Percentiles rank a stretch among this genome's conserved stretches.
phyloP scores from a whole-genome alignment of 1,284 basidiomycete species.

The Testicularia cyperi region DNA sequence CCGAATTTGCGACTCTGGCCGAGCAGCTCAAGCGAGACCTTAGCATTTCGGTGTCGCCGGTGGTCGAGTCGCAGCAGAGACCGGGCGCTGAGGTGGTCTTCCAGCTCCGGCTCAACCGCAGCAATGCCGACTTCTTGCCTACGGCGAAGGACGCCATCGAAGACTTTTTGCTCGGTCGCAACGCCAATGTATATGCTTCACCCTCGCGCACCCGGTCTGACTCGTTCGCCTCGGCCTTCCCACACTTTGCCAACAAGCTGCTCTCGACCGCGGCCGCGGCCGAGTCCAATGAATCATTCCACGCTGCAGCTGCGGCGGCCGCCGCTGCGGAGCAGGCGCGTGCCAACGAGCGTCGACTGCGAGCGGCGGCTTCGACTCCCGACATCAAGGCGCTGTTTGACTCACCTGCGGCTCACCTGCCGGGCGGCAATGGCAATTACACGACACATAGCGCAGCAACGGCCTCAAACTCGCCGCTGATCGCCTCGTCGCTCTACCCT shows the following conservation, averaged over 20 bases:
- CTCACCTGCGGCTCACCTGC: conserved; percentile 52
- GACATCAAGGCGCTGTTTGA: conserved; percentile 93
- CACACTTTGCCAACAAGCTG: conserved; percentile 94
- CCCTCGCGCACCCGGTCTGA: conserved; percentile 68
- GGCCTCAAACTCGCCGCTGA: conserved; percentile 41
- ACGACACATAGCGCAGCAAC: conserved; percentile 12
- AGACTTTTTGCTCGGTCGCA: conserved; percentile 82
- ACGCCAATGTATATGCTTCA: conserved; percentile 63
- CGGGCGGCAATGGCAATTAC: conserved; percentile 63
- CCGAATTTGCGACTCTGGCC: conserved; percentile 78
- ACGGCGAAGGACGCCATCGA: conserved; percentile 89
- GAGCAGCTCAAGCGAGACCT: conserved; percentile 91
- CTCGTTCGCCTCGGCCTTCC: conserved; percentile 90
- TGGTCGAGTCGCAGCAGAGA: conserved; percentile 61
- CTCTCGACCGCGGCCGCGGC: conserved; percentile 43
- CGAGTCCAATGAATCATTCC: conserved; percentile 52
- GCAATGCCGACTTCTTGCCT: conserved; percentile 73
- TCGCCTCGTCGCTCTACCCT: conserved; percentile 50
- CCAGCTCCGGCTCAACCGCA: conserved; percentile 91
- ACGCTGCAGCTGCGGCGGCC: conserved; percentile 25
- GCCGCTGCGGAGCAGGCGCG: conserved; percentile 60
- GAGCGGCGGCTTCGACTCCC: conserved; percentile 81
- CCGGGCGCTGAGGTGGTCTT: conserved; percentile 72
- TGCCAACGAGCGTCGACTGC: conserved; percentile 72
- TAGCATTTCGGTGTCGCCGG: conserved; percentile 82